phyloP scores from a whole-genome alignment of 345 rosid species.

The Turnera subulata region DNA sequence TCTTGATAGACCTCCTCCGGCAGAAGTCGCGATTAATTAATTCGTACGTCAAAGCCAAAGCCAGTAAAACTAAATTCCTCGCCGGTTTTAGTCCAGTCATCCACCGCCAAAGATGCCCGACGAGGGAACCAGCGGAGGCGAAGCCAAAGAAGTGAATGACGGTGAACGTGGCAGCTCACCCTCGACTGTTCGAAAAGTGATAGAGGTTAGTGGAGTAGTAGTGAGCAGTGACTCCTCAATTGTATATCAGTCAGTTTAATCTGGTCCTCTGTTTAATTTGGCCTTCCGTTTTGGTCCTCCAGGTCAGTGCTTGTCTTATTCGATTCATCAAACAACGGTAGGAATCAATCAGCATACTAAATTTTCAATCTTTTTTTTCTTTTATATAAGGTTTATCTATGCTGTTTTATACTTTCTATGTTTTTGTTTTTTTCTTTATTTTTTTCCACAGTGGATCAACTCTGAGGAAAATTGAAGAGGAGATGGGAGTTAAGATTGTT shows the following conservation, averaged over 20 bases:
- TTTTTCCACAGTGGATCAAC: constrained; percentile 76
- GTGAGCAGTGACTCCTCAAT: constrained; percentile 19
- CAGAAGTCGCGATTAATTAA: too few species aligned
- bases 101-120: too few species aligned
- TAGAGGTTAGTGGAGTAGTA: too few species aligned
- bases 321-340: constrained; percentile 71
- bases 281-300: constrained; percentile 19
- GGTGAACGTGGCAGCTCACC: constrained; percentile 34
- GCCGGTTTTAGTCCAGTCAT: too few species aligned
- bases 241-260: too few species aligned
- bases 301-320: constrained; percentile 83
- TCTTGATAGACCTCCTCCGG: too few species aligned
- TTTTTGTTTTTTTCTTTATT: constrained; percentile 19
- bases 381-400: neutral
- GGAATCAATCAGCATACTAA: constrained; percentile 16
- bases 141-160: constrained; percentile 29
- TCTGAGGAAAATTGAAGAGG: constrained; percentile 66
- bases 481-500: constrained; percentile 63
- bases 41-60: too few species aligned
- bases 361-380: too few species aligned
- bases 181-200: constrained; percentile 10
- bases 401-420: constrained; percentile 11
- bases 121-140: too few species aligned
- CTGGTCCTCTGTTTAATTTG: too few species aligned
- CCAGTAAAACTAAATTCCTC: too few species aligned